A percentile compares a stretch with the other conserved stretches of the same genome.
Conservation (phyloP, 2,329 filamentous ascomycete species). For the Diaporthe ilicicola region DNA sequence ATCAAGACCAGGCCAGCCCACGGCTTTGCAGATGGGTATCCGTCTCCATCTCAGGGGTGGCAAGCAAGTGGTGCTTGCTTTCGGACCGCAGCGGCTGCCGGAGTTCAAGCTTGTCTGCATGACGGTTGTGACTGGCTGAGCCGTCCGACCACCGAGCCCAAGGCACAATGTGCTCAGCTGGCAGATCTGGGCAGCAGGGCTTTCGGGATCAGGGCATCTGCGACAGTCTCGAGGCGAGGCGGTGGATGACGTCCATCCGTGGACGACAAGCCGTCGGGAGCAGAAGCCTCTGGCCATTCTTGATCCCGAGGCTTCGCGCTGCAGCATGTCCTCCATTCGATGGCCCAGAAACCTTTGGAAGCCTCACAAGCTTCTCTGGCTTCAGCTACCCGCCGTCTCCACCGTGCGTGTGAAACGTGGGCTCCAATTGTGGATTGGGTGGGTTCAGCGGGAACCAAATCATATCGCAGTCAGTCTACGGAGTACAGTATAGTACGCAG, state of each 20-base stretch:
- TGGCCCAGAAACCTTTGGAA: not conserved
- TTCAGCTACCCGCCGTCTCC: conserved; percentile 31
- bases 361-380: conserved; percentile 7
- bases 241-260: not conserved
- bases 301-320: not conserved
- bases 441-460: conserved; percentile 25
- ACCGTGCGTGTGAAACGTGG: conserved; percentile 31
- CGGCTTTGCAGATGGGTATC: conserved; percentile 17
- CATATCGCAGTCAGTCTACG: not conserved
- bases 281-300: not conserved
- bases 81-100: conserved; percentile 12
- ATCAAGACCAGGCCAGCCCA: conserved; percentile 33
- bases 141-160: conserved; percentile 12
- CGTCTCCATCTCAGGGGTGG: conserved; percentile 17
- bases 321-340: not conserved
- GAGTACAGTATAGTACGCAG: conserved; percentile 1
- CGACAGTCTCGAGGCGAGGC: not conserved
- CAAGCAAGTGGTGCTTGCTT: conserved; percentile 7
- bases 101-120: conserved; percentile 11
- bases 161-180: not conserved
- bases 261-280: not conserved
- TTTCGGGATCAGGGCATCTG: not conserved
- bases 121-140: conserved; percentile 19
- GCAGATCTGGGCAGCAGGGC: not conserved
- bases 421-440: conserved; percentile 28